phyloP scores from a whole-genome alignment of 345 rosid species.

The Brassica nigra region DNA sequence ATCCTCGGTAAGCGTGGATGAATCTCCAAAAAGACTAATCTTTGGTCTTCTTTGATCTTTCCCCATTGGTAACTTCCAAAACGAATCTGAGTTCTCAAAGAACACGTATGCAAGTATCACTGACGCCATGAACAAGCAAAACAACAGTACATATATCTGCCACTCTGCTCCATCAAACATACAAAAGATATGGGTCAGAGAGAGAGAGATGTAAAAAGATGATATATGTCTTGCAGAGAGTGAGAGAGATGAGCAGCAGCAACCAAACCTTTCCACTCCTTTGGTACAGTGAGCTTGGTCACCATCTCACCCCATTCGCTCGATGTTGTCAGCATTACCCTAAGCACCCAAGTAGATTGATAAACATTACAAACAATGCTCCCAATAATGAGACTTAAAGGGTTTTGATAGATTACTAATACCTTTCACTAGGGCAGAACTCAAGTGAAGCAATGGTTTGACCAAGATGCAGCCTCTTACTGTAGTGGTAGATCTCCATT shows the following conservation, averaged over 20 bases:
- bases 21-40: slow-evolving; percentile 55
- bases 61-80: slow-evolving; percentile 70
- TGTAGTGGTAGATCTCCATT: slow-evolving; percentile 88
- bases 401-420: slow-evolving; percentile 20
- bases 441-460: slow-evolving; percentile 66
- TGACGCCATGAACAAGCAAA: slow-evolving; percentile 84
- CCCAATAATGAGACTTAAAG: background rate
- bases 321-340: slow-evolving; percentile 83
- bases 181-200: background rate
- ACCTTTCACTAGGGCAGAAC: slow-evolving; percentile 88
- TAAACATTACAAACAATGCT: background rate
- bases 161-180: slow-evolving; percentile 59
- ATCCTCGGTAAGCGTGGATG: slow-evolving; percentile 68
- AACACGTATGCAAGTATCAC: slow-evolving; percentile 72
- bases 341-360: slow-evolving; percentile 31
- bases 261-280: slow-evolving; percentile 88
- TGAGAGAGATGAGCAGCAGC: background rate
- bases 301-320: slow-evolving; percentile 82
- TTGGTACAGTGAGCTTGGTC: slow-evolving; percentile 82
- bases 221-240: background rate
- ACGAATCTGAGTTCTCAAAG: slow-evolving; percentile 83
- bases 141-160: slow-evolving; percentile 80
- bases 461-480: slow-evolving; percentile 89
- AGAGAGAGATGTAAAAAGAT: background rate
- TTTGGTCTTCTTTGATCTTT: slow-evolving; percentile 61